Evolutionary conservation across 306 rosid species (phyloP).

Genomic region (Cicer bijugum): DNA sequence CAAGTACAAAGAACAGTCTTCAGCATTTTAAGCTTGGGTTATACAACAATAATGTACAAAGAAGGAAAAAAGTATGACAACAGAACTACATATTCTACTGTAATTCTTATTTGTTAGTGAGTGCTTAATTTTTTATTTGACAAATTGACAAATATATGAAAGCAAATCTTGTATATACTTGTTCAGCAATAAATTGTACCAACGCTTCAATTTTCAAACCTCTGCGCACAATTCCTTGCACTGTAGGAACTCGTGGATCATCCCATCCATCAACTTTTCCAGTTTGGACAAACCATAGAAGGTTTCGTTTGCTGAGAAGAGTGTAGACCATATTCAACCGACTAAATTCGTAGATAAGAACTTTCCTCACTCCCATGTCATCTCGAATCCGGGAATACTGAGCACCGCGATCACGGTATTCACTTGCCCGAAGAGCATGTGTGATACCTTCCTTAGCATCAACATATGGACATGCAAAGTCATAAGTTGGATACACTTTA

Average conservation of each 20-base stretch:
- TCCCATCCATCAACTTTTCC: slow-evolving; percentile 96
- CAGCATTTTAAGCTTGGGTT: slow-evolving; percentile 23
- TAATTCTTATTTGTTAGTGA: slow-evolving; percentile 27
- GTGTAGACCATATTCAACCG: slow-evolving; percentile 93
- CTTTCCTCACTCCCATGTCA: slow-evolving; percentile 81
- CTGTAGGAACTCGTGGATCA: slow-evolving; percentile 91
- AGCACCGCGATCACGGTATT: slow-evolving; percentile 91
- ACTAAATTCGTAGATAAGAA: slow-evolving; percentile 83
- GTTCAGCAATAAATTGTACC: slow-evolving; percentile 88
- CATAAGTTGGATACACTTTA: slow-evolving; percentile 91
- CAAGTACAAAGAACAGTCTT: slow-evolving; percentile 37
- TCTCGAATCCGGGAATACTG: slow-evolving; percentile 80
- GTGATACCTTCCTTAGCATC: slow-evolving; percentile 82
- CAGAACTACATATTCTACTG: neutral
- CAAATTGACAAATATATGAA: slow-evolving; percentile 13
- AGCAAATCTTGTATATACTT: slow-evolving; percentile 54
- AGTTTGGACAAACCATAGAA: slow-evolving; percentile 94
- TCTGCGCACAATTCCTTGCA: slow-evolving; percentile 94
- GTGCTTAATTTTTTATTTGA: slow-evolving; percentile 20
- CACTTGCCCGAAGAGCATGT: slow-evolving; percentile 95
- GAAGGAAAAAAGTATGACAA: neutral
- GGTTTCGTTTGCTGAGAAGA: slow-evolving; percentile 93
- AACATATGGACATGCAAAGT: slow-evolving; percentile 96
- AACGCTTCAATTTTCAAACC: slow-evolving; percentile 89
- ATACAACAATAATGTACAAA: slow-evolving; percentile 22